Conservation (phyloP, 805 yeast species). For the Metschnikowia lunata region DNA sequence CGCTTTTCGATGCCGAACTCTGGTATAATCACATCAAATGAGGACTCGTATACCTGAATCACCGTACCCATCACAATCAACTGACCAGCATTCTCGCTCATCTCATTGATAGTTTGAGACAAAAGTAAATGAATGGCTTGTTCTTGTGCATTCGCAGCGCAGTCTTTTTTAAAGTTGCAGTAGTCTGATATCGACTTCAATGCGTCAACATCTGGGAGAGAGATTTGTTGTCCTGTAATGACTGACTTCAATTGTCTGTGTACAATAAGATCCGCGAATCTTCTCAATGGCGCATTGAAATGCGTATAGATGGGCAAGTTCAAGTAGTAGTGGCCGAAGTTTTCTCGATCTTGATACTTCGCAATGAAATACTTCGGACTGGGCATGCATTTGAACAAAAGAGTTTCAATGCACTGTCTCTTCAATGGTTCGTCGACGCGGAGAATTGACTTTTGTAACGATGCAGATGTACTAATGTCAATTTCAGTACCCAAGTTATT, state of each 20-base stretch:
- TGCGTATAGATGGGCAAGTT: conserved; percentile 87
- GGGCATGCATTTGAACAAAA: conserved; percentile 74
- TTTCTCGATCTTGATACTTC: conserved; percentile 78
- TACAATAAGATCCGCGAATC: conserved; percentile 89
- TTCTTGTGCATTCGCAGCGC: conserved; percentile 89
- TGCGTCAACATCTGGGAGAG: conserved; percentile 50
- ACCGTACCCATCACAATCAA: conserved; percentile 81
- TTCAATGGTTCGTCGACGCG: conserved; percentile 55
- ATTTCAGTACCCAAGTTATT: conserved; percentile 60
- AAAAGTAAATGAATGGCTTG: conserved; percentile 86
- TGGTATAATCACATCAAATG: conserved; percentile 89
- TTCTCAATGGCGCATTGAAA: conserved; percentile 85
- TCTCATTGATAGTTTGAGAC: conserved; percentile 77
- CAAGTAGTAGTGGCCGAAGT: conserved; percentile 72
- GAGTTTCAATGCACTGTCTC: conserved; percentile 72
- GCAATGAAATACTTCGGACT: conserved; percentile 87
- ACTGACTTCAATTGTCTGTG: conserved; percentile 84
- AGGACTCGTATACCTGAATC: conserved; percentile 89
- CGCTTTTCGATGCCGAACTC: conserved; percentile 94
- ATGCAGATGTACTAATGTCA: conserved; percentile 69
- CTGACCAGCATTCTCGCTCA: conserved; percentile 72
- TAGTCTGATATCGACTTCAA: conserved; percentile 82
- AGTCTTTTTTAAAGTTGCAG: conserved; percentile 92
- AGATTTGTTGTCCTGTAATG: conserved; percentile 41
- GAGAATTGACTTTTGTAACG: conserved; percentile 68